Evolutionary conservation across 208 protist genomes (phyloP).

Genomic region (Spongospora subterranea): DNA sequence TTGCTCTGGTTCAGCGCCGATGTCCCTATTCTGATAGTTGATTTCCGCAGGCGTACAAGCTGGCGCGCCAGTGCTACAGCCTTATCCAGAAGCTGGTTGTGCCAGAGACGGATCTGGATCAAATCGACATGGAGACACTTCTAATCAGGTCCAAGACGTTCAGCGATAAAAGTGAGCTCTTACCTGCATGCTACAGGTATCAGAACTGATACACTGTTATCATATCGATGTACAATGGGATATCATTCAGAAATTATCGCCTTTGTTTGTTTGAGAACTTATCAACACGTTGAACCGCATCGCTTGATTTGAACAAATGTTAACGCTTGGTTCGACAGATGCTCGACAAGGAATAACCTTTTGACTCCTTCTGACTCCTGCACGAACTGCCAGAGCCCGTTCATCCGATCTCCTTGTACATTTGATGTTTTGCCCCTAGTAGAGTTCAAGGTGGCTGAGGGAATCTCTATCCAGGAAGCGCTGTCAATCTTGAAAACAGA

Average conservation of each 20-base stretch:
- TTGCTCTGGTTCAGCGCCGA: background rate
- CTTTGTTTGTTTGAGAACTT: too few species aligned
- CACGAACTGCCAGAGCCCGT: conserved; percentile 49
- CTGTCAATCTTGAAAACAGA: conserved; percentile 2
- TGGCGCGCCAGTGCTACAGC: background rate
- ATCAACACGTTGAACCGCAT: background rate
- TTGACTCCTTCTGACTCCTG: background rate
- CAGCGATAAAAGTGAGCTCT: background rate
- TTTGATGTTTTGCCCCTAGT: conserved; percentile 60
- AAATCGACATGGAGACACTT: background rate
- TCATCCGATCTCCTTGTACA: conserved; percentile 17
- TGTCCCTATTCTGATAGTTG: background rate
- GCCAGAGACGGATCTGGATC: background rate
- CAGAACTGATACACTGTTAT: background rate
- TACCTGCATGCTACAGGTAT: conserved; percentile 15
- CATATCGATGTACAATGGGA: too few species aligned
- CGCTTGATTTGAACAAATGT: too few species aligned
- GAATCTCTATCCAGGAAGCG: conserved; percentile 2
- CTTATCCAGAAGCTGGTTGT: background rate
- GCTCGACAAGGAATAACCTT: conserved; percentile 15
- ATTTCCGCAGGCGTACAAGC: conserved; percentile 38
- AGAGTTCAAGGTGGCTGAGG: conserved; percentile 58
- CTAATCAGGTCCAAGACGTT: background rate
- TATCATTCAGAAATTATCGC: too few species aligned
- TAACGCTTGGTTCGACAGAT: too few species aligned